phyloP scores from a whole-genome alignment of 176 grass and related monocot genomes.

The Miscanthus lutarioriparius region DNA sequence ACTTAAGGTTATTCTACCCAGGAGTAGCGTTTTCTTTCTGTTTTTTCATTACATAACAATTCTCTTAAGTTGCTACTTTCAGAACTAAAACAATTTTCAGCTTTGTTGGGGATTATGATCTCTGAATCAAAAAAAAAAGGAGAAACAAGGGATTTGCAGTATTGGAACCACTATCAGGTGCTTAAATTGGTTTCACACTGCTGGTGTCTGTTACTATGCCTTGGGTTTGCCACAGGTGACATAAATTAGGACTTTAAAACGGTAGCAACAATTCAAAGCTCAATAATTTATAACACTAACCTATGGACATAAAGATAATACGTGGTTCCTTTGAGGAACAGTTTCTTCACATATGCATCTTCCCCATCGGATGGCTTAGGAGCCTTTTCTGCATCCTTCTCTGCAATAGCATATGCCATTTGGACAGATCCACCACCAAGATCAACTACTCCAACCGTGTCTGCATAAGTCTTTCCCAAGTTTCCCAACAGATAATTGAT shows the following conservation, averaged over 20 bases:
- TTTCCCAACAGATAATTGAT: conserved; percentile 90
- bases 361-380: conserved; percentile 68
- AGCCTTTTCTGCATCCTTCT: conserved; percentile 69
- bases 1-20: not conserved
- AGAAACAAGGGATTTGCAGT: not conserved
- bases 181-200: not conserved
- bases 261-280: not conserved
- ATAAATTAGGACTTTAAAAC: not conserved
- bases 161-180: not conserved
- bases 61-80: not conserved
- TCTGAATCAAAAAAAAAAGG: not conserved
- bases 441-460: conserved; percentile 95
- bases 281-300: conserved; percentile 33
- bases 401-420: conserved; percentile 98
- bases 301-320: conserved; percentile 99
- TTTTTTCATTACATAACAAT: not conserved
- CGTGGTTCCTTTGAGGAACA: conserved; percentile 79
- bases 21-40: not conserved
- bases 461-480: conserved; percentile 71
- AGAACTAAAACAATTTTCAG: not conserved
- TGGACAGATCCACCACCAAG: conserved; percentile 96
- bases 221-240: not conserved
- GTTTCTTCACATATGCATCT: conserved; percentile 85
- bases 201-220: not conserved
- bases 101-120: not conserved